Percentiles rank a stretch among this genome's conserved stretches.
Evolutionary conservation across 805 yeast species (phyloP).

Genomic region (Starmerella bombicola): DNA sequence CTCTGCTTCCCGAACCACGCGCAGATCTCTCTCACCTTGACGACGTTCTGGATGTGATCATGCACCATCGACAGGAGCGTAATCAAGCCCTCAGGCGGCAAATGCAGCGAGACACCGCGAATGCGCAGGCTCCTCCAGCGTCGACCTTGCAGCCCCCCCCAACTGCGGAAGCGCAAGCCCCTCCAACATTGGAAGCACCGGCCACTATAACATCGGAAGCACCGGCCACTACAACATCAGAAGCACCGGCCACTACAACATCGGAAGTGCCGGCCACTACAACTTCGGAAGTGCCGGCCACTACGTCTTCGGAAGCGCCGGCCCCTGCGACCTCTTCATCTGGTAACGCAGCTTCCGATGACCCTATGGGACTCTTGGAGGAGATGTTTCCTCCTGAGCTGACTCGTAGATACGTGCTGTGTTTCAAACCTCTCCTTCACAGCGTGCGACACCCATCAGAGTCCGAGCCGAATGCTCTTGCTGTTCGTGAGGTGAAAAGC

Average conservation of each 20-base stretch:
- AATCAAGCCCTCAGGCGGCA: constrained; percentile 58
- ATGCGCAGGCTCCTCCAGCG: constrained; percentile 7
- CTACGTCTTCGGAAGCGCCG: background rate
- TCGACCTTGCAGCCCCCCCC: too few species aligned
- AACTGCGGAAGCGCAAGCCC: too few species aligned
- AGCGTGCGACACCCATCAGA: constrained; percentile 24
- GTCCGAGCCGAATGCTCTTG: constrained; percentile 35
- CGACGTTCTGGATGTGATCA: constrained; percentile 83
- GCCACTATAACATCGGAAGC: background rate
- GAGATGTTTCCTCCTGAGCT: constrained; percentile 67
- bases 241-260: too few species aligned
- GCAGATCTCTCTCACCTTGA: constrained; percentile 66
- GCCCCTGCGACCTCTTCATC: background rate
- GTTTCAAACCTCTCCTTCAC: constrained; percentile 64
- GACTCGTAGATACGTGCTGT: constrained; percentile 74
- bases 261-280: background rate
- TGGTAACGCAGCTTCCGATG: background rate
- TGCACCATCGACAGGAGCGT: constrained; percentile 78
- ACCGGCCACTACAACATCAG: background rate
- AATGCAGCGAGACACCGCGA: constrained; percentile 35
- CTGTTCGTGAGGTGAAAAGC: constrained; percentile 87
- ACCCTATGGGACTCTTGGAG: constrained; percentile 3
- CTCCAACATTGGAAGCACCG: background rate
- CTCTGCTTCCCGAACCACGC: constrained; percentile 76
- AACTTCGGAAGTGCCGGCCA: background rate